Conservation (phyloP, 2,329 filamentous ascomycete genomes). For the Juglanconis oblonga region DNA sequence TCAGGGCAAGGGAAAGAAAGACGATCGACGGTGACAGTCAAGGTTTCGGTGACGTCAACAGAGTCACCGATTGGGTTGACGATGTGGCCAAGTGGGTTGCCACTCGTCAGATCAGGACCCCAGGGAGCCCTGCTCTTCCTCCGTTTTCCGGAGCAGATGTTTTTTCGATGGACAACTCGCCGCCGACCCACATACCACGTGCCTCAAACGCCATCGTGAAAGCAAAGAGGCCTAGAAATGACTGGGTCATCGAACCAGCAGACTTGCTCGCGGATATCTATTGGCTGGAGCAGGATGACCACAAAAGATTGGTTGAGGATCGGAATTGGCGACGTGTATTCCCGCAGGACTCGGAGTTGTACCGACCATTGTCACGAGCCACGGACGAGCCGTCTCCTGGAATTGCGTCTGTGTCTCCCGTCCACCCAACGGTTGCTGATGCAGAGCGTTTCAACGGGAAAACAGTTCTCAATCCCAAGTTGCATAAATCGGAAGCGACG, state of each 20-base stretch:
- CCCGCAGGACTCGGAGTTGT: conserved; percentile 34
- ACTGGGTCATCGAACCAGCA: conserved; percentile 80
- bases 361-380: conserved; percentile 26
- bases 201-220: conserved; percentile 50
- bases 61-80: conserved; percentile 75
- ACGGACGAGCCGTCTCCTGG: conserved; percentile 15
- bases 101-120: conserved; percentile 27
- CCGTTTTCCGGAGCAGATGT: conserved; percentile 46
- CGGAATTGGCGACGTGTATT: conserved; percentile 73
- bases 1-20: conserved; percentile 74
- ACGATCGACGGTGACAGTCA: conserved; percentile 70
- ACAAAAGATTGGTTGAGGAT: conserved; percentile 80
- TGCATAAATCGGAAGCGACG: conserved; percentile 32
- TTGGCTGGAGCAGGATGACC: conserved; percentile 81
- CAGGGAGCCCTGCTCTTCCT: conserved; percentile 40
- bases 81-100: conserved; percentile 53
- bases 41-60: conserved; percentile 72
- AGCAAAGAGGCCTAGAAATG: conserved; percentile 69
- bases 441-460: conserved; percentile 26
- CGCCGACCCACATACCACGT: conserved; percentile 37
- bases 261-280: conserved; percentile 87
- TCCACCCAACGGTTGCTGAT: conserved; percentile 13
- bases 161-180: conserved; percentile 38
- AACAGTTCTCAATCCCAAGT: conserved; percentile 21
- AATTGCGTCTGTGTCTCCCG: neutral